Base-by-base conservation (phyloP, 352 stramenopile species). In the Globisporangium sylvaticum region DNA sequence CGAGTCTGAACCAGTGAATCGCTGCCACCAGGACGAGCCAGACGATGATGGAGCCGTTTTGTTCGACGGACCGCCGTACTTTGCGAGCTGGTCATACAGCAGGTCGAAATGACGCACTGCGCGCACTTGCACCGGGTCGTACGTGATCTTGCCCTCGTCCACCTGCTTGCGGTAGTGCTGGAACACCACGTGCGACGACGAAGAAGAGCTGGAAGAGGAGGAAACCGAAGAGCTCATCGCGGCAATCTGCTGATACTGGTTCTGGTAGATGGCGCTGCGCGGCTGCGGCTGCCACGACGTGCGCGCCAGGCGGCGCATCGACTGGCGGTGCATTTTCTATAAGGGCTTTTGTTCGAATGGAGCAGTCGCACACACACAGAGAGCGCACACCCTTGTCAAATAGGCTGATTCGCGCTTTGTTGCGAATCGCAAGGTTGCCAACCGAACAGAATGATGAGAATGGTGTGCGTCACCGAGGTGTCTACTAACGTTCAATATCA, bases 91-190 rank as follows among this genome's bases (percentile, higher is more conserved):
- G 32, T 83, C 69, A 67, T 88, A 90, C 22, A 92, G 71, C 50
- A 68, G 66, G 63, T 92, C 84, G 27, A 92, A 72, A 64, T 90
- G 75, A 20, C 80, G 79, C 50, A 92, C 79, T 2, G 83, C 80
- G 15, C 81, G 83, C 62, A 88, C 72, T 55, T 92, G 84, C 4
- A 92, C 72, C 0, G 83, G 75, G 67, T 92, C 83, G 70, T 88
- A 91, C 69, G 81, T 90, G 65, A 92, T 81, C 25, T 70, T 62
- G 10, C 78, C 82, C 22, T 32, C 67, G 62, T 87, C 72, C n/a
- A 81, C 82, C 7, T 65, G 80, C 60, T 81, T 67, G 70, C 88
- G 87, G 75, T 92, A 92, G 37, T 63, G 53, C 63, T 68, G 63
- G 63, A 68, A 68, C 20, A 68, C 63, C 14, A 46, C 63, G 22